A percentile compares a stretch with the other conserved stretches of the same genome.
These are phyloP conservation scores for Acanthamoeba royreba DNA, from an alignment of 208 protist species.

Conservation along the genomic window DNA sequence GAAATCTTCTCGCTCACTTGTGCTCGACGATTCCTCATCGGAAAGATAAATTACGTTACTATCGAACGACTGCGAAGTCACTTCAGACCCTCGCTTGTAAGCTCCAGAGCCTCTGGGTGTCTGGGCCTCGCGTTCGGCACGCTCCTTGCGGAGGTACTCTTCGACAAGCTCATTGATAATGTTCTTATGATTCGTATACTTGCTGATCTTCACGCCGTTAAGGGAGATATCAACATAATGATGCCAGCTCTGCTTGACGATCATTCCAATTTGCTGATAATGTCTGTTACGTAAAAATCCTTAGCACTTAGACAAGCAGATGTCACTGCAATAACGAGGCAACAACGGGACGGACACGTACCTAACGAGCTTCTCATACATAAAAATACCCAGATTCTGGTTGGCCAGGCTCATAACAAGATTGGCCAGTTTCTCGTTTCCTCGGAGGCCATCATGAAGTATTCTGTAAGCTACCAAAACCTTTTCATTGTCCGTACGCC, in stretches of 20 bases:
- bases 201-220: neutral
- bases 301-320: neutral
- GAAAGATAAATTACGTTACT: too few relatives aligned
- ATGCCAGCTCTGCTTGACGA: slow-evolving; percentile 34
- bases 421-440: neutral
- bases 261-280: neutral
- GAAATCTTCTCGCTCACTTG: neutral
- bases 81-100: too few relatives aligned
- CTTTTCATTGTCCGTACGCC: slow-evolving; percentile 19
- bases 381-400: slow-evolving; percentile 15
- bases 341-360: neutral
- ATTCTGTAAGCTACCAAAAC: neutral
- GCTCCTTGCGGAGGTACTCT: slow-evolving; percentile 20
- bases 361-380: slow-evolving; percentile 14
- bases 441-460: neutral
- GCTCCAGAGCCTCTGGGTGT: neutral
- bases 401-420: slow-evolving; percentile 18
- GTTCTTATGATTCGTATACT: neutral
- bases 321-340: neutral
- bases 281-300: neutral
- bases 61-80: too few relatives aligned
- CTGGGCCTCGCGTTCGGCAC: neutral
- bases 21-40: too few relatives aligned
- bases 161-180: slow-evolving; percentile 19
- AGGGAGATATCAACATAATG: slow-evolving; percentile 4